Conservation (phyloP, 805 yeast genomes). For the Saitoella complicata region DNA sequence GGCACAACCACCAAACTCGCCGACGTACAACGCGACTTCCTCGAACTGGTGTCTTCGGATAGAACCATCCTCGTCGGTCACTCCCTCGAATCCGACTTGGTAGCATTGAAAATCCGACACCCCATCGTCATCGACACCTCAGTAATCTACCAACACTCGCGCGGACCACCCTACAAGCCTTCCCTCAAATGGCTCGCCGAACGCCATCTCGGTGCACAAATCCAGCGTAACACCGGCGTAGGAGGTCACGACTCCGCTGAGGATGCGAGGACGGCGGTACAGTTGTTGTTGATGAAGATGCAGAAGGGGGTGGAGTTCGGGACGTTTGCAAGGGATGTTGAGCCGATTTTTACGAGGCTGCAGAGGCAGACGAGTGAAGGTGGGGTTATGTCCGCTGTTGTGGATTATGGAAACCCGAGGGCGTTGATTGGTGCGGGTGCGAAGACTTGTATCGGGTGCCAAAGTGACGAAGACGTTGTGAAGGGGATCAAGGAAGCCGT, state of each 20-base stretch:
- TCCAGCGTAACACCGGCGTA: slow-evolving; percentile 42
- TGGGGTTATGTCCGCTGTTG: slow-evolving; percentile 17
- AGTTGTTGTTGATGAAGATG: slow-evolving; percentile 54
- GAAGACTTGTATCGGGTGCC: slow-evolving; percentile 28
- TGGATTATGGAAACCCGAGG: slow-evolving; percentile 22
- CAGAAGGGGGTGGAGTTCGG: slow-evolving; percentile 57
- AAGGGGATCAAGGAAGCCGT: slow-evolving; percentile 24
- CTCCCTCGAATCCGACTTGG: slow-evolving; percentile 70
- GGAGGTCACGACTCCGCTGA: slow-evolving; percentile 74
- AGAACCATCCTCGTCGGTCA: slow-evolving; percentile 70
- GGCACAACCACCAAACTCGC: slow-evolving; percentile 45
- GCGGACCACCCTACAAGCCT: slow-evolving; percentile 72
- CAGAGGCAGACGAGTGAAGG: slow-evolving; percentile 6
- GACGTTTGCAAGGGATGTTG: slow-evolving; percentile 17
- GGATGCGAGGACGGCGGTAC: slow-evolving; percentile 69
- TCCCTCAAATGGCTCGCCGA: slow-evolving; percentile 56
- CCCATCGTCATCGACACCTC: slow-evolving; percentile 70
- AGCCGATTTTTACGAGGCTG: slow-evolving; percentile 12
- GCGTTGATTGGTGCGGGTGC: slow-evolving; percentile 20
- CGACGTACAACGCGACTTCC: slow-evolving; percentile 50
- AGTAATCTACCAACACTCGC: slow-evolving; percentile 49
- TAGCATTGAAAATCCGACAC: slow-evolving; percentile 55
- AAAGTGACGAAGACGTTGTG: slow-evolving; percentile 45
- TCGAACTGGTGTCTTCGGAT: slow-evolving; percentile 30
- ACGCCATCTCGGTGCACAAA: slow-evolving; percentile 36